phyloP scores from a whole-genome alignment of 2,329 filamentous ascomycete species.

The Penicillium sp. region DNA sequence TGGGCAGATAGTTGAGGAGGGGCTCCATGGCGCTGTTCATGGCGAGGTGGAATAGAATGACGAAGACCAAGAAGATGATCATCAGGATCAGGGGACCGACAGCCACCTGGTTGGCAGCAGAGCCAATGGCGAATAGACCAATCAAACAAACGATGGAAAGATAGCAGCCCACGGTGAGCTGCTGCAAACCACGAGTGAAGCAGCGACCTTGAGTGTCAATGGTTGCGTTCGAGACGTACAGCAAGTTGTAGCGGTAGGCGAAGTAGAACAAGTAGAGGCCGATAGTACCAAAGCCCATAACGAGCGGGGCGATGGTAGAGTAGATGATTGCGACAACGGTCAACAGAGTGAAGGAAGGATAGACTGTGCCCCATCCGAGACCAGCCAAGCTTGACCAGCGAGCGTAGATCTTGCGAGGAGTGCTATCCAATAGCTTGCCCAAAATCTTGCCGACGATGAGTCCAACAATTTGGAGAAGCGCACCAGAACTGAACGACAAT shows the following conservation, averaged over 20 bases:
- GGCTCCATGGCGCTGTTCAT: constrained; percentile 71
- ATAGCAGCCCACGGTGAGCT: constrained; percentile 80
- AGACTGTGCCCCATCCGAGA: constrained; percentile 77
- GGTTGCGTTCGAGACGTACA: constrained; percentile 77
- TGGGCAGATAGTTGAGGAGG: constrained; percentile 73
- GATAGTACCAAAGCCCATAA: constrained; percentile 74
- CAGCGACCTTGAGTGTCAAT: constrained; percentile 85
- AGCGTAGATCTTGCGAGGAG: constrained; percentile 73
- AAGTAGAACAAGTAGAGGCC: constrained; percentile 79
- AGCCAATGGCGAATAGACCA: constrained; percentile 72
- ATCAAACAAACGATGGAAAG: constrained; percentile 77
- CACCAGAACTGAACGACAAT: constrained; percentile 68
- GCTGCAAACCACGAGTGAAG: constrained; percentile 82
- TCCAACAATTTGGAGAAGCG: constrained; percentile 69
- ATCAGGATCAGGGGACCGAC: constrained; percentile 70
- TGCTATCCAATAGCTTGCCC: constrained; percentile 70
- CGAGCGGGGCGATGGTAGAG: constrained; percentile 77
- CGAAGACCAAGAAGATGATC: constrained; percentile 71
- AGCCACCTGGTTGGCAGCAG: constrained; percentile 58
- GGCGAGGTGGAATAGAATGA: constrained; percentile 67
- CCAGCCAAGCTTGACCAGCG: constrained; percentile 71
- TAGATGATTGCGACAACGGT: constrained; percentile 80
- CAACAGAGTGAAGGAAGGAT: constrained; percentile 78
- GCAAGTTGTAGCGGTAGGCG: constrained; percentile 83
- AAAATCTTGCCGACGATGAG: constrained; percentile 70